These are phyloP conservation scores for Podila epigama DNA, from an alignment of 192 early-diverging fungal genomes.

Conservation along the genomic window DNA sequence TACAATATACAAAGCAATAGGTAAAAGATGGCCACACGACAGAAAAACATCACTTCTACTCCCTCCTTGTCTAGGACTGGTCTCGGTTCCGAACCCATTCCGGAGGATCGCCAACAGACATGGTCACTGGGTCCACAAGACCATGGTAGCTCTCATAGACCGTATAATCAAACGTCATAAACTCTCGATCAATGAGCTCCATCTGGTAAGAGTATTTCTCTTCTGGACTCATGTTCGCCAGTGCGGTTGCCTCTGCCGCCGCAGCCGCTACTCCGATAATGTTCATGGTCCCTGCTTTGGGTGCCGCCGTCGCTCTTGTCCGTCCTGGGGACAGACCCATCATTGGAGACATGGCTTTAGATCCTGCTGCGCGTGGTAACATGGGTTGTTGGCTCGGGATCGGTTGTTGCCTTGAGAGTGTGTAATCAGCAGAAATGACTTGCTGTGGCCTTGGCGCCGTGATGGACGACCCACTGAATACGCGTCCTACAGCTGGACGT, in stretches of 20 bases:
- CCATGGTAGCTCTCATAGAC: constrained; percentile 80
- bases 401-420: constrained; percentile 21
- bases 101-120: constrained; percentile 71
- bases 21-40: too few relatives aligned
- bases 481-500: too few relatives aligned
- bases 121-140: constrained; percentile 67
- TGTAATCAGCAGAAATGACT: constrained; percentile 25
- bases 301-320: constrained; percentile 9
- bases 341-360: not conserved
- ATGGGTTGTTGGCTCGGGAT: constrained; percentile 22
- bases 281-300: constrained; percentile 10
- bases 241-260: not conserved
- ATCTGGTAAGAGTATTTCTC: constrained; percentile 20
- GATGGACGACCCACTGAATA: too few relatives aligned
- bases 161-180: constrained; percentile 85
- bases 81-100: constrained; percentile 65
- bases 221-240: constrained; percentile 16
- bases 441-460: constrained; percentile 26
- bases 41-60: too few relatives aligned
- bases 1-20: too few relatives aligned
- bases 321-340: not conserved
- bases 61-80: constrained; percentile 2
- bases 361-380: too few relatives aligned
- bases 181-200: constrained; percentile 74
- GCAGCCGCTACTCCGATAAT: constrained; percentile 22